Percentiles rank a stretch among this genome's conserved stretches.
phyloP scores from a whole-genome alignment of 73 alveolate species.

The Tetrahymena borealis region DNA sequence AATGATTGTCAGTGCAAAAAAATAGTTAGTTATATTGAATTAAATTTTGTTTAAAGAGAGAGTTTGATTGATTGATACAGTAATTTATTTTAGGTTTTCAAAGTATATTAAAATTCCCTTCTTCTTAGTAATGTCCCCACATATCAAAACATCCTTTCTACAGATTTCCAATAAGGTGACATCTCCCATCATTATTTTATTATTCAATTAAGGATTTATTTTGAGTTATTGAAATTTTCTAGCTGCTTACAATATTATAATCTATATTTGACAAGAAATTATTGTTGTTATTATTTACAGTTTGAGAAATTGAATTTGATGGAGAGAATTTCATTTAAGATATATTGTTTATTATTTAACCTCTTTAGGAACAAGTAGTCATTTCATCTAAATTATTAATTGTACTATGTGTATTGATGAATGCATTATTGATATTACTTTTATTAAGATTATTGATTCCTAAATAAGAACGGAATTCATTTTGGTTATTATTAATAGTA shows the following conservation, averaged over 20 bases:
- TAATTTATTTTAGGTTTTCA: not conserved
- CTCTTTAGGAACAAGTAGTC: not conserved
- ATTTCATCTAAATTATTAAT: not conserved
- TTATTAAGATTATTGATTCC: not conserved
- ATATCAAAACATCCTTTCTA: not conserved
- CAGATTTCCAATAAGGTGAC: not conserved
- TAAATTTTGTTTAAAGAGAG: no score
- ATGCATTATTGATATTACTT: not conserved
- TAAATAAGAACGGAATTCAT: not conserved
- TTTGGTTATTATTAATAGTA: not conserved
- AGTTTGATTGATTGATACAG: no score
- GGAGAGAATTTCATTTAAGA: not conserved
- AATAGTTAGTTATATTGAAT: no score
- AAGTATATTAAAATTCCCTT: not conserved
- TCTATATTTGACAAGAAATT: not conserved
- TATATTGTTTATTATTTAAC: not conserved
- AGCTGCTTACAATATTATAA: not conserved
- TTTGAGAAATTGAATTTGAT: not conserved
- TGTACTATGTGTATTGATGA: not conserved
- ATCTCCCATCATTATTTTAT: not conserved
- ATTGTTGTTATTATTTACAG: not conserved
- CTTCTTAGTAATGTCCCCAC: not conserved
- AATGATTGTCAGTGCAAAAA: no score
- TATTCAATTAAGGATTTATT: not conserved
- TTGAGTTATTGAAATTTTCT: not conserved